Percentiles rank a stretch among this genome's conserved stretches.
Evolutionary conservation across 2,329 filamentous ascomycete genomes (phyloP).

Genomic region (Curvularia verruculosa): DNA sequence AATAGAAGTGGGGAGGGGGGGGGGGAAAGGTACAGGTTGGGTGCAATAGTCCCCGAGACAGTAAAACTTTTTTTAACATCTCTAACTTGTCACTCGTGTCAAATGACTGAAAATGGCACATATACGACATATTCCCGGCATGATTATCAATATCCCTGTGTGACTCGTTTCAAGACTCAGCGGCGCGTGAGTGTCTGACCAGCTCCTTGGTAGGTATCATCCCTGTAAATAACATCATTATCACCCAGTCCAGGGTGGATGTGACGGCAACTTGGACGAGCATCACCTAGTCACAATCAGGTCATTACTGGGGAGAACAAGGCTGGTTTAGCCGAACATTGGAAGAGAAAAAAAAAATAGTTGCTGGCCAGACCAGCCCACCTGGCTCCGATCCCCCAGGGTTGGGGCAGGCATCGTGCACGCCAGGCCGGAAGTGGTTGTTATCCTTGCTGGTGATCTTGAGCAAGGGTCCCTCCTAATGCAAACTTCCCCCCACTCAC

Average conservation of each 20-base stretch:
- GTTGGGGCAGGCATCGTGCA: constrained; percentile 14
- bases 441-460: neutral
- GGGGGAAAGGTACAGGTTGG: neutral
- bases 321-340: constrained; percentile 2
- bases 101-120: neutral
- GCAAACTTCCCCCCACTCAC: constrained; percentile 2
- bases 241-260: neutral
- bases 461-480: constrained; percentile 10
- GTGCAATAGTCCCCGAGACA: neutral
- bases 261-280: neutral
- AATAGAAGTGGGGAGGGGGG: neutral
- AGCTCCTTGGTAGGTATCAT: neutral
- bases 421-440: constrained; percentile 9
- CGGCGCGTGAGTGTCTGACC: neutral
- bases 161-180: neutral
- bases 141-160: neutral
- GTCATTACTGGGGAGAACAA: neutral
- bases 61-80: no score
- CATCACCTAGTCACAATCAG: neutral
- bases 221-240: neutral
- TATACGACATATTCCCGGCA: neutral
- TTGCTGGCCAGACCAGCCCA: constrained; percentile 3
- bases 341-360: neutral
- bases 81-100: neutral
- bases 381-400: constrained; percentile 12